phyloP scores from a whole-genome alignment of 495 filamentous ascomycete genomes.

The Neurospora cerealis region DNA sequence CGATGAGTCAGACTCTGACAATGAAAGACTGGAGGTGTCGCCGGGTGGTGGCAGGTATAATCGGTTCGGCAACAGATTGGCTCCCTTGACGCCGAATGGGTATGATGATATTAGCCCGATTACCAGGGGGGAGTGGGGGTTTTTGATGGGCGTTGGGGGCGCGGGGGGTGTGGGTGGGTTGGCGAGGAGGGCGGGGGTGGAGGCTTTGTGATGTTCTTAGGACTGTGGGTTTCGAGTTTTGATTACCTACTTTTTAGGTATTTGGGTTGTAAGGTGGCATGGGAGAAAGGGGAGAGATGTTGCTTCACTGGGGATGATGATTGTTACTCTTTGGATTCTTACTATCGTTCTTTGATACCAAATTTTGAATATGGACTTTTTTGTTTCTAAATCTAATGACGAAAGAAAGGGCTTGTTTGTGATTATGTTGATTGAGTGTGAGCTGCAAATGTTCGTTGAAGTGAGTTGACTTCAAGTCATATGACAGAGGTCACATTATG shows the following conservation, averaged over 20 bases:
- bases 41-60: neutral
- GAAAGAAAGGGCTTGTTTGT: neutral
- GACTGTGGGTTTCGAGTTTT: neutral
- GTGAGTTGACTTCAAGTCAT: neutral
- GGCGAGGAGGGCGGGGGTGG: constrained; percentile 25
- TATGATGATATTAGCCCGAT: constrained; percentile 46
- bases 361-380: neutral
- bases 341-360: neutral
- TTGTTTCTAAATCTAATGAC: neutral
- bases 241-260: neutral
- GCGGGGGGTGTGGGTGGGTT: constrained; percentile 13
- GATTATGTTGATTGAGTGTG: neutral
- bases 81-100: constrained; percentile 41
- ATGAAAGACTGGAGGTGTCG: neutral
- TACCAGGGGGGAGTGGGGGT: constrained; percentile 46
- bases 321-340: neutral
- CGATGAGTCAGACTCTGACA: neutral
- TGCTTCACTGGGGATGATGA: neutral
- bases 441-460: neutral
- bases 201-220: constrained; percentile 4
- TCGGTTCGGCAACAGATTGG: constrained; percentile 11
- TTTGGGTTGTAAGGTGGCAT: neutral
- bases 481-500: neutral
- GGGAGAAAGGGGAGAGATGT: neutral
- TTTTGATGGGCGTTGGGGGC: constrained; percentile 29